Evolutionary conservation across 768 basidiomycete species (phyloP).

Genomic region (Boletellus ananas): DNA sequence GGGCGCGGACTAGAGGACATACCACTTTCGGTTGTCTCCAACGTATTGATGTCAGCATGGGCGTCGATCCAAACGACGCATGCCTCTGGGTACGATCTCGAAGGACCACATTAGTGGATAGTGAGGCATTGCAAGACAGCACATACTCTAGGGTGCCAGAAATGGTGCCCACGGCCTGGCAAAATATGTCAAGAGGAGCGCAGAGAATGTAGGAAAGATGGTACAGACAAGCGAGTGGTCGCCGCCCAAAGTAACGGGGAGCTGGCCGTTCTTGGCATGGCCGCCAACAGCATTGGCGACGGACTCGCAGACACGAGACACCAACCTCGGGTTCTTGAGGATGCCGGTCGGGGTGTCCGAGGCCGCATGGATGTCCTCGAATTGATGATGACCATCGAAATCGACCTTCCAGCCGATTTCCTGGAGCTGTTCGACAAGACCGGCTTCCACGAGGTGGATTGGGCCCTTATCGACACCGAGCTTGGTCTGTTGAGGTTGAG

Average conservation of each 20-base stretch:
- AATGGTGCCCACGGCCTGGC: constrained; percentile 88
- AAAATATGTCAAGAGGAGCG: constrained; percentile 1
- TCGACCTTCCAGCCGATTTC: constrained; percentile 84
- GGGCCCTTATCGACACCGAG: constrained; percentile 85
- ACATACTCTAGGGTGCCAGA: constrained; percentile 77
- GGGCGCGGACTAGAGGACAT: constrained; percentile 13
- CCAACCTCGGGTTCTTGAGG: constrained; percentile 86
- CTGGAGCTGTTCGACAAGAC: constrained; percentile 72
- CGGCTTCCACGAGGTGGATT: constrained; percentile 83
- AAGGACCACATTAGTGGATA: constrained; percentile 5
- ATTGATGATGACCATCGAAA: constrained; percentile 89
- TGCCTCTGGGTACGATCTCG: constrained; percentile 68
- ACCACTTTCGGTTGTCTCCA: constrained; percentile 75
- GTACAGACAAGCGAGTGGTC: constrained; percentile 85
- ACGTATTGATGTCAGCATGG: constrained; percentile 95
- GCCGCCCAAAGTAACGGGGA: constrained; percentile 91
- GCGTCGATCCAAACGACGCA: constrained; percentile 97
- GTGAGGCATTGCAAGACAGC: background rate
- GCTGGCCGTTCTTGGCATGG: constrained; percentile 71
- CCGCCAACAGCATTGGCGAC: constrained; percentile 74
- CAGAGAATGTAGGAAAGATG: constrained; percentile 1
- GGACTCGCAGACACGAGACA: constrained; percentile 75
- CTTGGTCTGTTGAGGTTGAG: constrained; percentile 47
- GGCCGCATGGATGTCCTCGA: constrained; percentile 63
- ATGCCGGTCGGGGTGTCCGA: constrained; percentile 70